phyloP scores from a whole-genome alignment of 108 stramenopile genomes.

The Cylindrotheca closterium region DNA sequence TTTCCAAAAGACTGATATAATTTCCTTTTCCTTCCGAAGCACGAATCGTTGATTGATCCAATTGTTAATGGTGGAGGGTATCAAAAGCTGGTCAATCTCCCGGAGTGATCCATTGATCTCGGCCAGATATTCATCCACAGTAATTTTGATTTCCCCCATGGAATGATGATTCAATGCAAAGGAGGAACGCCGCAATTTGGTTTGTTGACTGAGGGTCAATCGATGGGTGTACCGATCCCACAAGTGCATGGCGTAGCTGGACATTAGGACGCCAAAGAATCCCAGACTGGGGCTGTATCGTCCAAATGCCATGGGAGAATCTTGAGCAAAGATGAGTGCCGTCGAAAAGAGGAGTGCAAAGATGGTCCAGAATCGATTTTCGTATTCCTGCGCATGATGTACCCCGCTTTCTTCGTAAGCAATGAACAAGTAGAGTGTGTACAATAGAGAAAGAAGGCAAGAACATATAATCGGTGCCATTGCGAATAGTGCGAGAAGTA shows the following conservation, averaged over 20 bases:
- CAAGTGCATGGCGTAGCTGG: constrained; percentile 80
- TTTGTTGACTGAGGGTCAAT: constrained; percentile 54
- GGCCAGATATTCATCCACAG: constrained; percentile 68
- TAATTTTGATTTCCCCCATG: constrained; percentile 22
- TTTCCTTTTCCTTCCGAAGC: constrained; percentile 85
- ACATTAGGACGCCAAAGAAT: constrained; percentile 58
- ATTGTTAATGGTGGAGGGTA: constrained; percentile 91
- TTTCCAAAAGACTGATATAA: constrained; percentile 89
- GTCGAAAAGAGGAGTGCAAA: constrained; percentile 76
- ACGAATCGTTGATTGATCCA: constrained; percentile 84
- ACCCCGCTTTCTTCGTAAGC: constrained; percentile 78
- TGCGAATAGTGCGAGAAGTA: constrained; percentile 77
- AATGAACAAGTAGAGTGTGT: constrained; percentile 80
- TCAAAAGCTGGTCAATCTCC: constrained; percentile 86
- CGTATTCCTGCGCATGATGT: constrained; percentile 90
- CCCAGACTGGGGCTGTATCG: constrained; percentile 57
- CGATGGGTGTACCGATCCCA: constrained; percentile 88
- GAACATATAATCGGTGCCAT: constrained; percentile 79
- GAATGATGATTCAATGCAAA: constrained; percentile 14
- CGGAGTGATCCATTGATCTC: constrained; percentile 71
- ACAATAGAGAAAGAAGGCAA: constrained; percentile 68
- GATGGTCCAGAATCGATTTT: constrained; percentile 94
- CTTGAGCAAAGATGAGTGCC: constrained; percentile 79
- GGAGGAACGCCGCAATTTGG: constrained; percentile 46
- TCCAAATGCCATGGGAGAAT: constrained; percentile 82